These are phyloP conservation scores for Tetradesmus obliquus DNA, from an alignment of 139 green algal genomes.

Conservation along the genomic window DNA sequence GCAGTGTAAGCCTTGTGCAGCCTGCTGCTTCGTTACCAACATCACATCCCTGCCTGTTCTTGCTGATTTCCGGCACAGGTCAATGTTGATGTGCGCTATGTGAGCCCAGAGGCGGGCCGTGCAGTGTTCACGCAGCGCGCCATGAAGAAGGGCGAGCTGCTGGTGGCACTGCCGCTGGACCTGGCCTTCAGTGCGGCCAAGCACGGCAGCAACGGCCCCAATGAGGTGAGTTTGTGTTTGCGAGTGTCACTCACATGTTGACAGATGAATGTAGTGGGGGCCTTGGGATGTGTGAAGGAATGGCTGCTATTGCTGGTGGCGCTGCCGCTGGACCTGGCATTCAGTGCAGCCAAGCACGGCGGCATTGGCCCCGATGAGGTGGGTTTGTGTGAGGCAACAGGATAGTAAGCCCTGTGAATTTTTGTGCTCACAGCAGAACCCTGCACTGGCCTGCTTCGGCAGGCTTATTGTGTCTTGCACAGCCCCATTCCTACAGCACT, in stretches of 20 bases:
- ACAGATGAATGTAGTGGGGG: background rate
- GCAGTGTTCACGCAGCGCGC: background rate
- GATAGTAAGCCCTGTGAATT: too few relatives aligned
- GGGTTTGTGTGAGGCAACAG: background rate
- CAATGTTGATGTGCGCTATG: background rate
- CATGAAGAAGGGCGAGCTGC: background rate
- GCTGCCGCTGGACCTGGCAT: background rate
- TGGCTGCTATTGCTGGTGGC: background rate
- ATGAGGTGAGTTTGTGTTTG: background rate
- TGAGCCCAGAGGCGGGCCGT: background rate
- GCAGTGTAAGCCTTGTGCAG: too few relatives aligned
- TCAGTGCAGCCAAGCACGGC: background rate
- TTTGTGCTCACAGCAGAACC: too few relatives aligned
- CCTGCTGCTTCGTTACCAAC: background rate
- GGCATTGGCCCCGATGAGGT: background rate
- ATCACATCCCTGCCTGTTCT: background rate
- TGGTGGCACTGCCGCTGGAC: background rate
- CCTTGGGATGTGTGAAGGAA: too few relatives aligned
- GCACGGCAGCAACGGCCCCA: slow-evolving; percentile 3
- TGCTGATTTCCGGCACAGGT: background rate
- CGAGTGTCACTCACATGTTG: background rate
- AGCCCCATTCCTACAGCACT: background rate
- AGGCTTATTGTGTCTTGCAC: background rate
- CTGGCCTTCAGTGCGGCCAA: background rate
- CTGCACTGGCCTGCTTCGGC: too few relatives aligned